These are phyloP conservation scores for Aegilops tauschii DNA, from an alignment of 176 grass and related monocot species.

Conservation along the genomic window DNA sequence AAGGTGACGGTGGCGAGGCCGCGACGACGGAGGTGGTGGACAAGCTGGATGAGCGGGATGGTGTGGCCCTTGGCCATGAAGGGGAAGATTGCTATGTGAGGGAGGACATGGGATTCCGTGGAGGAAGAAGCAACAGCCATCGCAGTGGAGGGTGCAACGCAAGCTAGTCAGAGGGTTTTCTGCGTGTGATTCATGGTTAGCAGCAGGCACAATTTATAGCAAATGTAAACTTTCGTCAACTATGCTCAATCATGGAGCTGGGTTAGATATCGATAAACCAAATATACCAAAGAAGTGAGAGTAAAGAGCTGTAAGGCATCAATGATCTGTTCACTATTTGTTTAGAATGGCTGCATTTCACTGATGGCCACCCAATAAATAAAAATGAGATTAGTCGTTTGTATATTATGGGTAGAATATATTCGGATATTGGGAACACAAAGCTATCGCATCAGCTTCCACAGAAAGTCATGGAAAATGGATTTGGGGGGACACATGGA, in stretches of 20 bases:
- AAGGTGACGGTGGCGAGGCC: conserved; percentile 54
- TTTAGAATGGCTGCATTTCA: neutral
- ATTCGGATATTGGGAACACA: neutral
- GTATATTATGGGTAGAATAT: neutral
- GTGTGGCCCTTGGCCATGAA: conserved; percentile 75
- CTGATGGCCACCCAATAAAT: neutral
- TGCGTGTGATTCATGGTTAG: neutral
- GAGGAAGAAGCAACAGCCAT: conserved; percentile 10
- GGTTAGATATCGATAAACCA: neutral
- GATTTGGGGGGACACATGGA: too few relatives aligned
- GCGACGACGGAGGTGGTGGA: conserved; percentile 40
- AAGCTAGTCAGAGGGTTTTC: neutral
- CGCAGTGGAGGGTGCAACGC: neutral
- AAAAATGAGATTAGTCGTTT: neutral
- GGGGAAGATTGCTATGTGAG: conserved; percentile 62
- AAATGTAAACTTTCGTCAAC: neutral
- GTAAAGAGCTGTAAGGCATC: neutral
- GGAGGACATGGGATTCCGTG: neutral
- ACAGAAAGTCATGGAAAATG: too few relatives aligned
- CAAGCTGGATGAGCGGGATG: conserved; percentile 65
- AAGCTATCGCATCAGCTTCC: too few relatives aligned
- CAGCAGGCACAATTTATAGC: neutral
- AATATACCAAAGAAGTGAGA: neutral
- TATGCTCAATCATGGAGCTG: neutral
- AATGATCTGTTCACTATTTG: neutral